phyloP scores from a whole-genome alignment of 495 filamentous ascomycete genomes.

The Aspergillus haitiensis region DNA sequence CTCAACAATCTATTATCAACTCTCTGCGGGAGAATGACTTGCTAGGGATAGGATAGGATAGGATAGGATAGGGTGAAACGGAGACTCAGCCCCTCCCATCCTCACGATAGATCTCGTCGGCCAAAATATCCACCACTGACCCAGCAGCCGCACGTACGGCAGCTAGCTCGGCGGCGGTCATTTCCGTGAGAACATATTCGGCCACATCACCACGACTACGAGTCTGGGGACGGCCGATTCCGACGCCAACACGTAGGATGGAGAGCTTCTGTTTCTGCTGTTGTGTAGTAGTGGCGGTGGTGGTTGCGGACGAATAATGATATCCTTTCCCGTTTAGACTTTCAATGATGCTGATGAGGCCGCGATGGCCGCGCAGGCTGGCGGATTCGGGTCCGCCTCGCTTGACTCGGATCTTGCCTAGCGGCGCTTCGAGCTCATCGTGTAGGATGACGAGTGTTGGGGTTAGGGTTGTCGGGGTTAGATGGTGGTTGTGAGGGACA shows the following conservation, averaged over 20 bases:
- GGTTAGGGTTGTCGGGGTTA: constrained; percentile 6
- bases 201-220: constrained; percentile 58
- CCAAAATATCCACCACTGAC: constrained; percentile 52
- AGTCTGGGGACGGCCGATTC: constrained; percentile 67
- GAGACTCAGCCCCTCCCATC: constrained; percentile 10
- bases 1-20: no score
- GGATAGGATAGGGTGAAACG: no score
- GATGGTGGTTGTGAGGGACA: neutral
- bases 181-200: constrained; percentile 66
- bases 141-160: constrained; percentile 52
- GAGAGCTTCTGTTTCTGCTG: constrained; percentile 29
- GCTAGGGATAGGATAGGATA: no score
- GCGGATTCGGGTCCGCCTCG: constrained; percentile 52
- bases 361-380: constrained; percentile 72
- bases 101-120: constrained; percentile 42
- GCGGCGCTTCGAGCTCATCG: constrained; percentile 73
- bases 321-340: constrained; percentile 42
- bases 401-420: constrained; percentile 65
- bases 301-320: constrained; percentile 21
- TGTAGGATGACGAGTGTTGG: constrained; percentile 71
- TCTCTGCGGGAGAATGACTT: no score
- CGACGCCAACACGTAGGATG: constrained; percentile 61
- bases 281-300: neutral
- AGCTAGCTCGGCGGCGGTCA: constrained; percentile 51
- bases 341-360: constrained; percentile 65